Evolutionary conservation across 176 grass and related monocot genomes (phyloP).

Genomic region (Musa acuminata): DNA sequence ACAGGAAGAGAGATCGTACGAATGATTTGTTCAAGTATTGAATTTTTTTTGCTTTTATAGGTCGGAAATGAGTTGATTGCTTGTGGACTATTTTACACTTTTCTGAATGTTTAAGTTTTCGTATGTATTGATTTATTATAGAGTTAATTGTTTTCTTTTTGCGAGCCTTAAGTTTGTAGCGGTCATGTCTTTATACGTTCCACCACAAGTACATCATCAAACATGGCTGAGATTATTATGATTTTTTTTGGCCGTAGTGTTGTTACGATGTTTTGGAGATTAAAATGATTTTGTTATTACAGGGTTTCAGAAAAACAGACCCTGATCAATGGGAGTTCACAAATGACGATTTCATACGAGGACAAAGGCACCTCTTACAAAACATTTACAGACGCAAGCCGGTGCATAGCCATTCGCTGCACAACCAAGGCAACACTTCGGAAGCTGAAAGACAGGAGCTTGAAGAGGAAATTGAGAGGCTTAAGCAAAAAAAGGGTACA

Average conservation of each 20-base stretch:
- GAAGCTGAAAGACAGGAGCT: constrained; percentile 65
- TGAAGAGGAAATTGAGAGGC: constrained; percentile 68
- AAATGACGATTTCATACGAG: constrained; percentile 76
- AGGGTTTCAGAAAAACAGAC: constrained; percentile 92
- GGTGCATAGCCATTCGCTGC: constrained; percentile 77
- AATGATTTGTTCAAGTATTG: neutral
- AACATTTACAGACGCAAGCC: constrained; percentile 94
- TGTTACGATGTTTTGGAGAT: neutral
- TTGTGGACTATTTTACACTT: neutral
- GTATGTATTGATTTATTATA: neutral
- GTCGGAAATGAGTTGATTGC: neutral
- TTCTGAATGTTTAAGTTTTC: neutral
- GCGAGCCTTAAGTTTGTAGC: neutral
- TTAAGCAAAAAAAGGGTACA: constrained; percentile 47
- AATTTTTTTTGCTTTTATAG: neutral
- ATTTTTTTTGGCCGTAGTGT: neutral
- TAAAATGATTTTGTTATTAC: constrained; percentile 2
- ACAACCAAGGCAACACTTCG: constrained; percentile 23
- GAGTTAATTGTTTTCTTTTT: neutral
- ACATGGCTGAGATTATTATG: neutral
- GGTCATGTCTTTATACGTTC: neutral
- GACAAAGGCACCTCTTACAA: constrained; percentile 49
- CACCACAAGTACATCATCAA: neutral
- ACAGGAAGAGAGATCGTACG: neutral
- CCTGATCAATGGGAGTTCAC: constrained; percentile 93